These are phyloP conservation scores for Mortierella sp. DNA, from an alignment of 371 early-diverging fungal genomes.

Conservation along the genomic window DNA sequence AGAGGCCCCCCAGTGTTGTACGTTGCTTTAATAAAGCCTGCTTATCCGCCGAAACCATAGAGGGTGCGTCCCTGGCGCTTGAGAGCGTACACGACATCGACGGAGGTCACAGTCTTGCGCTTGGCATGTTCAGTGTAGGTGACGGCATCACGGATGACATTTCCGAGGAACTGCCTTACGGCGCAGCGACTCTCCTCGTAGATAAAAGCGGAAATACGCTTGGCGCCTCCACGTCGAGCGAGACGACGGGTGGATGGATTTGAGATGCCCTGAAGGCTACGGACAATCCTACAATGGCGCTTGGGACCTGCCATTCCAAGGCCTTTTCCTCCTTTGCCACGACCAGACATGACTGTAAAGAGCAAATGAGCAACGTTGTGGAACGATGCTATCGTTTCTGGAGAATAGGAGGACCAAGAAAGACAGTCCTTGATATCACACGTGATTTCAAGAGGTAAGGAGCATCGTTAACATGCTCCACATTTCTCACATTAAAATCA, in stretches of 20 bases:
- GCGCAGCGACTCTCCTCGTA: constrained; percentile 98
- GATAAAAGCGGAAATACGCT: constrained; percentile 99
- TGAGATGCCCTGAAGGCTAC: constrained; percentile 99
- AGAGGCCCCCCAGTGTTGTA: neutral
- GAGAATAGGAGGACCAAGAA: too few relatives aligned
- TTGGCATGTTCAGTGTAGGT: constrained; percentile 99
- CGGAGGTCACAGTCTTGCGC: constrained; percentile 93
- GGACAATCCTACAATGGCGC: constrained; percentile 99
- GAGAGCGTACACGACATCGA: constrained; percentile 97
- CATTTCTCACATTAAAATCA: neutral
- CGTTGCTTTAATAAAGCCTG: neutral
- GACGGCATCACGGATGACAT: constrained; percentile 97
- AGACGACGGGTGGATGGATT: constrained; percentile 99
- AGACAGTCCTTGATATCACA: too few relatives aligned
- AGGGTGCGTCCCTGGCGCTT: constrained; percentile 99
- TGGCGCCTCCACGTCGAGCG: constrained; percentile 99
- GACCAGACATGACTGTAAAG: constrained; percentile 87
- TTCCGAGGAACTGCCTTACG: constrained; percentile 97
- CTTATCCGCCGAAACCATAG: constrained; percentile 65
- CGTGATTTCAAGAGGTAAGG: too few relatives aligned
- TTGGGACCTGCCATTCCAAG: constrained; percentile 98
- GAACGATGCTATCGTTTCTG: too few relatives aligned
- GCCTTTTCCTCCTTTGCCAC: constrained; percentile 99
- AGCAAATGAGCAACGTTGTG: too few relatives aligned
- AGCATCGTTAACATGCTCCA: too few relatives aligned